phyloP scores from a whole-genome alignment of 2,329 filamentous ascomycete genomes.

The Cladosporium phlei region DNA sequence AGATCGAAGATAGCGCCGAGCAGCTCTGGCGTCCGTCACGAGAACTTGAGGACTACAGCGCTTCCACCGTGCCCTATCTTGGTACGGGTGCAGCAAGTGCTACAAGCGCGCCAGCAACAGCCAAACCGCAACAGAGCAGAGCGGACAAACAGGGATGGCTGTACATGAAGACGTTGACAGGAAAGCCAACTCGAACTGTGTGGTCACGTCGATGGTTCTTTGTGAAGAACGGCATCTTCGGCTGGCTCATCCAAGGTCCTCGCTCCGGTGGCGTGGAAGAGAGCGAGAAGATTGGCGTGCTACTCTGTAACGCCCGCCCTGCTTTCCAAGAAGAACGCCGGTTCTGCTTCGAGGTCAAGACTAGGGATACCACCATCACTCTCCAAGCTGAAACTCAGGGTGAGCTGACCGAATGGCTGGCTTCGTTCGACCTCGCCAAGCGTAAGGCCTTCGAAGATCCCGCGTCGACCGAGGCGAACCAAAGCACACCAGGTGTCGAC shows the following conservation, averaged over 20 bases:
- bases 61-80: slow-evolving; percentile 83
- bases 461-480: slow-evolving; percentile 45
- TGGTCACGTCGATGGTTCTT: slow-evolving; percentile 96
- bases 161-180: slow-evolving; percentile 72
- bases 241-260: slow-evolving; percentile 79
- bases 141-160: slow-evolving; percentile 92
- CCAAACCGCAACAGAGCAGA: slow-evolving; percentile 50
- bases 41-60: slow-evolving; percentile 87
- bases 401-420: slow-evolving; percentile 91
- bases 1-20: slow-evolving; percentile 75
- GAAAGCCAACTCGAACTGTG: slow-evolving; percentile 82
- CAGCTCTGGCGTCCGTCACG: slow-evolving; percentile 71
- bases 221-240: slow-evolving; percentile 91
- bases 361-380: slow-evolving; percentile 83
- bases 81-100: slow-evolving; percentile 61
- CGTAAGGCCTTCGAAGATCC: slow-evolving; percentile 80
- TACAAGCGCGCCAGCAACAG: slow-evolving; percentile 40
- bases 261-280: slow-evolving; percentile 83
- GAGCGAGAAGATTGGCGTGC: slow-evolving; percentile 90
- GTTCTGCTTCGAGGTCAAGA: slow-evolving; percentile 98
- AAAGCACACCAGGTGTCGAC: slow-evolving; percentile 44
- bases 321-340: slow-evolving; percentile 87
- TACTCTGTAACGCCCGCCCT: slow-evolving; percentile 88
- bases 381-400: slow-evolving; percentile 89
- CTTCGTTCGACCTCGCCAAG: slow-evolving; percentile 89